A percentile compares a stretch with the other conserved stretches of the same genome.
Evolutionary conservation across 176 grass and related monocot species (phyloP).

Genomic region (Eragrostis curvula): DNA sequence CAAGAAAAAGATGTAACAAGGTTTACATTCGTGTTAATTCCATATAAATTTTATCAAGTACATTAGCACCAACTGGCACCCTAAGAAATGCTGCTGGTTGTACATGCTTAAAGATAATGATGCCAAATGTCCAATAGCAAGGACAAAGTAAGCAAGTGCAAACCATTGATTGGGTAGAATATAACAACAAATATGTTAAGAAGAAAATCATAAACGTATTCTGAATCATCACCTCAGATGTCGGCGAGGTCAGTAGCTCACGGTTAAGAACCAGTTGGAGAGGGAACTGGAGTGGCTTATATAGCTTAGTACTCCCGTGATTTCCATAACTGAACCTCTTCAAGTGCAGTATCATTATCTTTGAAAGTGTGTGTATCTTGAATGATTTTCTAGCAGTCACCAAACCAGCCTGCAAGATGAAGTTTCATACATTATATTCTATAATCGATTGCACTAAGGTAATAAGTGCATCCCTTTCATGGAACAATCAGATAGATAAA

Average conservation of each 20-base stretch:
- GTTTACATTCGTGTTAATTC: not conserved
- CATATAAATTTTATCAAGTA: not conserved
- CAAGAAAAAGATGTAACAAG: not conserved
- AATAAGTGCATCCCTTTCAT: constrained; percentile 7
- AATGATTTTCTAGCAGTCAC: constrained; percentile 79
- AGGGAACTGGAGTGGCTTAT: constrained; percentile 76
- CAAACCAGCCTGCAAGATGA: constrained; percentile 73
- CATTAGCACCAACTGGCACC: not conserved
- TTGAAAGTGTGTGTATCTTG: constrained; percentile 72
- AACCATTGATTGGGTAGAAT: not conserved
- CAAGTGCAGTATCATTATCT: constrained; percentile 93
- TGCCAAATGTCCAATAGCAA: not conserved
- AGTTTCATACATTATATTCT: constrained; percentile 12
- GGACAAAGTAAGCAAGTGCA: not conserved
- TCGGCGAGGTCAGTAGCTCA: constrained; percentile 67
- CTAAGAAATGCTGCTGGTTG: not conserved
- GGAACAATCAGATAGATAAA: not conserved
- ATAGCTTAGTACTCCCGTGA: constrained; percentile 73
- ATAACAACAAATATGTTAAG: constrained; percentile 9
- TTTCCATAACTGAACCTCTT: constrained; percentile 95
- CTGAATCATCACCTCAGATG: constrained; percentile 55
- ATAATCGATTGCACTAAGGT: constrained; percentile 21
- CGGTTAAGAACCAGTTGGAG: constrained; percentile 65
- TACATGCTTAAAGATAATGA: constrained; percentile 25
- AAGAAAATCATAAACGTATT: not conserved